A percentile compares a stretch with the other conserved stretches of the same genome.
These are phyloP conservation scores for Erigeron philadelphicus DNA, from an alignment of 140 eudicot species.

Conservation along the genomic window DNA sequence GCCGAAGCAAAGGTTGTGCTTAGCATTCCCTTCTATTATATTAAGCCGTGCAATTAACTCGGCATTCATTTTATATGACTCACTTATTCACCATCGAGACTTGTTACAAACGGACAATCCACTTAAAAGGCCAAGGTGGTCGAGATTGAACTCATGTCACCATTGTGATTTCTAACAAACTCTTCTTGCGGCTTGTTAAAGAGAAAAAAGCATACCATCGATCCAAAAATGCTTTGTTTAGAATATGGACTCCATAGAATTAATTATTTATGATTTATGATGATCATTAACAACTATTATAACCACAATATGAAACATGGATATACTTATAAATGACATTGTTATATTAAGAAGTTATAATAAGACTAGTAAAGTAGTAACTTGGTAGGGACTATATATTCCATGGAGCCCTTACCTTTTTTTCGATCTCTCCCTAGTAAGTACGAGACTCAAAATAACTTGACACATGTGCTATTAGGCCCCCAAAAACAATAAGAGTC, in stretches of 20 bases:
- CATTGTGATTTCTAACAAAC: too few relatives aligned
- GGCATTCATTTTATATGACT: too few relatives aligned
- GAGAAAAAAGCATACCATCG: neutral
- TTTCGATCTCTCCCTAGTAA: neutral
- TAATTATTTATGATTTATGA: neutral
- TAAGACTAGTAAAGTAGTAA: neutral
- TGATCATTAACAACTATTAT: neutral
- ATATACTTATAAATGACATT: neutral
- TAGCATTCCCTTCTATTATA: too few relatives aligned
- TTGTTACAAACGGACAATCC: too few relatives aligned
- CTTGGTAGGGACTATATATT: conserved; percentile 9
- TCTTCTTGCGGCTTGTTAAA: too few relatives aligned
- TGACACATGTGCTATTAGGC: conserved; percentile 16
- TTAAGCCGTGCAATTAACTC: too few relatives aligned
- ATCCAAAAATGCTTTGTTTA: neutral
- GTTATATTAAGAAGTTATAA: too few relatives aligned
- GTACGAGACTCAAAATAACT: conserved; percentile 15
- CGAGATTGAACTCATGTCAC: too few relatives aligned
- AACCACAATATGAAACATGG: conserved; percentile 8
- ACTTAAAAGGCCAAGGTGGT: too few relatives aligned
- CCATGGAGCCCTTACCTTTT: conserved; percentile 23
- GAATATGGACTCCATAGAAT: neutral
- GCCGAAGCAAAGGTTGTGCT: too few relatives aligned
- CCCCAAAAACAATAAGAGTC: conserved; percentile 11
- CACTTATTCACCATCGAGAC: too few relatives aligned